Base-by-base conservation (phyloP, 768 basidiomycete genomes). In the Goffeauzyma gilvescens region DNA sequence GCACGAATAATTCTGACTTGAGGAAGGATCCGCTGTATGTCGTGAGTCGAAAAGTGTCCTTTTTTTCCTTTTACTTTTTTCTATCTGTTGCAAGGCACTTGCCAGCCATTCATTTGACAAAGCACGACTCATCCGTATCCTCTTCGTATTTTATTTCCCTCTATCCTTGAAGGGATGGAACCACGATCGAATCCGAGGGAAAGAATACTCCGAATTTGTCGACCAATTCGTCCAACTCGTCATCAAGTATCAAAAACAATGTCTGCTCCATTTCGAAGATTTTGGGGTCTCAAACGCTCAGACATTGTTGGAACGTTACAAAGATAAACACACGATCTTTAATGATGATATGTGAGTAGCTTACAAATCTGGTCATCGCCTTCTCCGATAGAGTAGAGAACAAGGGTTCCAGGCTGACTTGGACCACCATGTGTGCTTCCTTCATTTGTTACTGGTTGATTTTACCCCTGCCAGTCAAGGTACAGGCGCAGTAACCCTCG, bases 331-430 rank as follows among this genome's bases (percentile, higher is more conserved):
- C n/a, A 31, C 40, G 22, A 39, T 45, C 46, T 57, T 86, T 68
- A 87, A 87, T 57, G 84, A 87, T 49, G 83, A 87, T 57, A 79
- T 85, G n/a, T n/a, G n/a, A n/a, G n/a, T n/a, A n/a, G n/a, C n/a
- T n/a, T n/a, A n/a, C n/a, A n/a, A n/a, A n/a, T n/a, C n/a, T n/a
- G n/a, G n/a, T n/a, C n/a, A n/a, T n/a, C n/a, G n/a, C n/a, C n/a
- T n/a, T n/a, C n/a, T n/a, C n/a, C n/a, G n/a, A n/a, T n/a, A n/a
- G n/a, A n/a, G n/a, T n/a, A n/a, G n/a, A n/a, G n/a, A n/a, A n/a
- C n/a, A n/a, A n/a, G n/a, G n/a, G n/a, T n/a, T n/a, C n/a, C n/a
- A n/a, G n/a, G n/a, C n/a, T n/a, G n/a, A n/a, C n/a, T n/a, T n/a
- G n/a, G n/a, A n/a, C n/a, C n/a, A n/a, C n/a, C n/a, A n/a, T n/a